A percentile compares a stretch with the other conserved stretches of the same genome.
These are phyloP conservation scores for Eucalyptus cloeziana DNA, from an alignment of 345 rosid genomes.

Conservation along the genomic window DNA sequence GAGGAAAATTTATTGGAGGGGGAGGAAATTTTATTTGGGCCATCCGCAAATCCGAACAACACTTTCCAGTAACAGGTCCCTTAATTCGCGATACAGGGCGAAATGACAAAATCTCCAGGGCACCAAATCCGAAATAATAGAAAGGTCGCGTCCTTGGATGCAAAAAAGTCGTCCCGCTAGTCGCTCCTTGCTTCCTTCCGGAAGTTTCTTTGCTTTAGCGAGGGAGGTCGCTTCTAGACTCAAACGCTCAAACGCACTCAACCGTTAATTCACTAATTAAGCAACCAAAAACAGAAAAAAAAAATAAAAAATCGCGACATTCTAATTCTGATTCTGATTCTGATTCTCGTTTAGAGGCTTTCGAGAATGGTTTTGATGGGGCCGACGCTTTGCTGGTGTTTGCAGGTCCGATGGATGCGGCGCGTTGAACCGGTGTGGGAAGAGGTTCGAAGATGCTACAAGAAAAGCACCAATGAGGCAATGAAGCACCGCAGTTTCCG, in stretches of 20 bases:
- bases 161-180: not conserved
- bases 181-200: too few relatives aligned
- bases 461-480: not conserved
- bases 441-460: not conserved
- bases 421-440: conserved; percentile 29
- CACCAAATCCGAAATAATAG: not conserved
- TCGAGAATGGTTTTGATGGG: not conserved
- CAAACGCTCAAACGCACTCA: not conserved
- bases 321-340: too few relatives aligned
- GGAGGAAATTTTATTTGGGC: too few relatives aligned
- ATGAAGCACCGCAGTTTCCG: not conserved
- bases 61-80: too few relatives aligned
- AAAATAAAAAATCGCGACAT: too few relatives aligned
- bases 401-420: not conserved
- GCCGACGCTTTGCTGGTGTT: not conserved
- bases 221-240: not conserved
- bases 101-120: not conserved
- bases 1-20: fast-evolving
- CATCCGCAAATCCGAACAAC: not conserved
- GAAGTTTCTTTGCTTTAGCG: not conserved
- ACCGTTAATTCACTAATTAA: too few relatives aligned
- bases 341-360: not conserved
- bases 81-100: fast-evolving
- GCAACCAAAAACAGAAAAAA: not conserved
- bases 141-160: not conserved